Base-by-base conservation (phyloP, 2,329 filamentous ascomycete species). In the Rhinocladiella similis region DNA sequence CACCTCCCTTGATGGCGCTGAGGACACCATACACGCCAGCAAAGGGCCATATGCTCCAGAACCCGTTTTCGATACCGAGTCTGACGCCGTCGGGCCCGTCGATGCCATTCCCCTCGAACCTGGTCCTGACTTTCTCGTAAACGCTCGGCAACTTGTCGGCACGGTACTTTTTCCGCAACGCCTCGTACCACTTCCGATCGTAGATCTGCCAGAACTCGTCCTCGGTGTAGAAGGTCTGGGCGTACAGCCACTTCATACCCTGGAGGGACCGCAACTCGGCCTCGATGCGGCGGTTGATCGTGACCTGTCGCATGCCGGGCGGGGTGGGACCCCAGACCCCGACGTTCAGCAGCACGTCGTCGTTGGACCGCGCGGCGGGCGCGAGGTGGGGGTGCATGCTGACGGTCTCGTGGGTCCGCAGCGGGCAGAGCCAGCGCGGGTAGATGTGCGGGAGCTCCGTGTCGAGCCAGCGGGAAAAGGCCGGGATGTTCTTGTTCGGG, bases 201-300 rank as follows among this genome's bases (percentile, higher is more conserved):
- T 75, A 76, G 46, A 74, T 72, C 5, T 61, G 51, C 75, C 75
- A 77, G 61, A 77, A 77, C 54, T 77, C 74, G 3, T 73, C 67
- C 57, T 88, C 82, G n/a, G 82, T 80, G 70, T 94, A 94, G 74
- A 91, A 95, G 0, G 89, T 88, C 67, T 93, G 88, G 2, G 90
- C 90, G 71, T 96, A 95, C 12, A 95, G 77, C 88, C 90, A 94
- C 75, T 95, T 95, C 76, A 88, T 83, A 2, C 90, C 91, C 46
- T 86, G 85, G 1, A 94, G 80, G 62, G 84, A 79, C 47, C 77
- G 76, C 3, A 92, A 81, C 67, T 88, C 87, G 18, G 76, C 73
- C 74, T 95, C 91, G 18, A 95, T 78, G 42, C 79, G 79, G 29
- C 87, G 82, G 72, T 95, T 95, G 64, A 83, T 69, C 1, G 92